A percentile compares a stretch with the other conserved stretches of the same genome.
These are phyloP conservation scores for Cylindrotheca fusiformis DNA, from an alignment of 108 stramenopile species.

Conservation along the genomic window DNA sequence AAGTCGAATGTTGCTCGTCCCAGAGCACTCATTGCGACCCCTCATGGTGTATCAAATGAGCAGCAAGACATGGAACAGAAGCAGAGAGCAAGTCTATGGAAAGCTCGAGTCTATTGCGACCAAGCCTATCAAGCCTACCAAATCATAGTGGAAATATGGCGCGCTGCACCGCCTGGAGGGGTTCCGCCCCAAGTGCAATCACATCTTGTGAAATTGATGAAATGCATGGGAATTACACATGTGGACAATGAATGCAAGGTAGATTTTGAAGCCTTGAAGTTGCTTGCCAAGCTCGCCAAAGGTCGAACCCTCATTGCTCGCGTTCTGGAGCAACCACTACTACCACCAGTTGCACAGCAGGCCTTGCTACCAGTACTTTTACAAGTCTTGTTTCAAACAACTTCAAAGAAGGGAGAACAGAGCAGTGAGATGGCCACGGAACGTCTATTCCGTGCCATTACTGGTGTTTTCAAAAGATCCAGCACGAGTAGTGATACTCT, in stretches of 20 bases:
- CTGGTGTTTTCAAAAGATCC: slow-evolving; percentile 48
- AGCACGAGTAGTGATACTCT: slow-evolving; percentile 34
- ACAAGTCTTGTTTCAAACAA: slow-evolving; percentile 24
- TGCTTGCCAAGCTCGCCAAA: slow-evolving; percentile 65
- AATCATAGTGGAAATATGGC: slow-evolving; percentile 65
- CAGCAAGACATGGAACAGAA: slow-evolving; percentile 36
- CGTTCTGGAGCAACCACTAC: slow-evolving; percentile 67
- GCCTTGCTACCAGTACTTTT: slow-evolving; percentile 56
- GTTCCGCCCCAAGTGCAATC: slow-evolving; percentile 62
- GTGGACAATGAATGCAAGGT: slow-evolving; percentile 42
- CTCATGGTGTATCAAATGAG: slow-evolving; percentile 26
- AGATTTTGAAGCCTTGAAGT: slow-evolving; percentile 29
- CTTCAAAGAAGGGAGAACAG: slow-evolving; percentile 16
- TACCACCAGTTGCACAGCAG: slow-evolving; percentile 72
- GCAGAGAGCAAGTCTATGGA: slow-evolving; percentile 65
- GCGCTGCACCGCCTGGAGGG: slow-evolving; percentile 36
- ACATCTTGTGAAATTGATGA: slow-evolving; percentile 65
- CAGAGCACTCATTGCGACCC: slow-evolving; percentile 72
- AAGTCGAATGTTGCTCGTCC: slow-evolving; percentile 76
- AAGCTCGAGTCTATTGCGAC: slow-evolving; percentile 78
- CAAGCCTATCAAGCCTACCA: slow-evolving; percentile 78
- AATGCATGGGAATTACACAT: slow-evolving; percentile 59
- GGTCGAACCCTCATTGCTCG: slow-evolving; percentile 66
- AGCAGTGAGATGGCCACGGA: slow-evolving; percentile 33
- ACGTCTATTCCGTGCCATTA: slow-evolving; percentile 54